Percentiles rank a stretch among this genome's conserved stretches.
These are phyloP conservation scores for Prunus kanzakura DNA, from an alignment of 306 rosid species.

Conservation along the genomic window DNA sequence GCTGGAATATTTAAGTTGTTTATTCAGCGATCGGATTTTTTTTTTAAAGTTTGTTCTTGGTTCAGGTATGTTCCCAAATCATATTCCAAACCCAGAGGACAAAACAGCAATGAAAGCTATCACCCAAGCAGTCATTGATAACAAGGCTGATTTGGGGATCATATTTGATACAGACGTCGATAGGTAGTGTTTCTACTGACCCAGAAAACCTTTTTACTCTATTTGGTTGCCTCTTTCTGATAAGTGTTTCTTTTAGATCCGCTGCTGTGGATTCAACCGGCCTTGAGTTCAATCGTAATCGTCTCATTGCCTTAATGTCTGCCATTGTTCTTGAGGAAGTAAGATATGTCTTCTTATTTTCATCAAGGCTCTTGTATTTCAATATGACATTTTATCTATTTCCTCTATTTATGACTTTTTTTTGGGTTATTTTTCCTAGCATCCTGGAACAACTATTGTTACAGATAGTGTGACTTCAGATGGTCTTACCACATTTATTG, in stretches of 20 bases:
- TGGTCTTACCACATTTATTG: conserved; percentile 88
- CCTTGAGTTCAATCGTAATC: conserved; percentile 84
- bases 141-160: conserved; percentile 95
- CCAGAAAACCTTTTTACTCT: background rate
- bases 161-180: conserved; percentile 97
- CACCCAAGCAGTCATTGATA: conserved; percentile 84
- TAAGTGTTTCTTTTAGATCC: conserved; percentile 54
- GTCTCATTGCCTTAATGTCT: conserved; percentile 90
- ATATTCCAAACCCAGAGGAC: conserved; percentile 96
- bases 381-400: background rate
- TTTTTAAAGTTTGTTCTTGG: conserved; percentile 8
- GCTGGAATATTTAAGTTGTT: conserved; percentile 10
- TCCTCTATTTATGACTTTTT: conserved; percentile 3
- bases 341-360: conserved; percentile 18
- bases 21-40: conserved; percentile 3
- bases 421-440: conserved; percentile 40
- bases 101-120: conserved; percentile 95
- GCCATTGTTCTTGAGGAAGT: conserved; percentile 97
- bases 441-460: conserved; percentile 92
- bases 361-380: conserved; percentile 7
- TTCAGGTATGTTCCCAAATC: conserved; percentile 94
- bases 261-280: conserved; percentile 96
- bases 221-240: conserved; percentile 11
- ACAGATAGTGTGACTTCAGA: conserved; percentile 99
- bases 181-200: conserved; percentile 44